Evolutionary conservation across 2,329 filamentous ascomycete genomes (phyloP), one percentile per base, ranked within the genome.

Genomic region (Volutella citrinella): DNA sequence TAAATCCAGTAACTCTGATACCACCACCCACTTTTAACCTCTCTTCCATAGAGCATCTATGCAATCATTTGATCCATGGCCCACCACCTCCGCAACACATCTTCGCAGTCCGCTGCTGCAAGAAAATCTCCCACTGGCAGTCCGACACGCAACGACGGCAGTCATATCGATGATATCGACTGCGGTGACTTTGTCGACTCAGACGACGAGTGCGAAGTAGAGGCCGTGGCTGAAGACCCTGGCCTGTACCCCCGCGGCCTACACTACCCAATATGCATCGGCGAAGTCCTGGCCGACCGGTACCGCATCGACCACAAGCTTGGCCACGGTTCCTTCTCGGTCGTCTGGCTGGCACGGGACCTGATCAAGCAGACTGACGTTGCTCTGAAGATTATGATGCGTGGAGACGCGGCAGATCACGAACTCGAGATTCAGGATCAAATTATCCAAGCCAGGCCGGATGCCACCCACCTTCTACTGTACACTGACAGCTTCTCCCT

Each of bases 241-340:
- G 16, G 24, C 8, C 20, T 15, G 11, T 24, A 31, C 29, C 13
- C 19, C n/a, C n/a, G 14, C 7, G 29, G 29, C 12, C 28, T 62
- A 14, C 68, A 57, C 34, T 63, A 69, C 46, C 64, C 66, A 9
- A 52, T 65, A 9, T 55, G 45, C 21, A 52, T 70, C 12, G 64
- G 63, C 8, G 60, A 70, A 30, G 45, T 43, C 4, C 63, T 69
- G 40, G 30, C 15, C n/a, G 36, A 58, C 38, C 55, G 52, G 13
- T 71, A 70, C 41, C 52, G 56, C 27, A 46, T 68, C 24, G 42
- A 62, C 24, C 58, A 65, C 31, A 70, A 70, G 42, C 48, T 70
- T 25, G 64, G 65, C 30, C 64, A 52, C 38, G 64, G 66, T 17
- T 57, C 59, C 10, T 65, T 52, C 46, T 65, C 63, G 6, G 70